A percentile compares a stretch with the other conserved stretches of the same genome.
These are phyloP conservation scores for Phytophthora pinifolia DNA, from an alignment of 352 stramenopile genomes.

Conservation along the genomic window DNA sequence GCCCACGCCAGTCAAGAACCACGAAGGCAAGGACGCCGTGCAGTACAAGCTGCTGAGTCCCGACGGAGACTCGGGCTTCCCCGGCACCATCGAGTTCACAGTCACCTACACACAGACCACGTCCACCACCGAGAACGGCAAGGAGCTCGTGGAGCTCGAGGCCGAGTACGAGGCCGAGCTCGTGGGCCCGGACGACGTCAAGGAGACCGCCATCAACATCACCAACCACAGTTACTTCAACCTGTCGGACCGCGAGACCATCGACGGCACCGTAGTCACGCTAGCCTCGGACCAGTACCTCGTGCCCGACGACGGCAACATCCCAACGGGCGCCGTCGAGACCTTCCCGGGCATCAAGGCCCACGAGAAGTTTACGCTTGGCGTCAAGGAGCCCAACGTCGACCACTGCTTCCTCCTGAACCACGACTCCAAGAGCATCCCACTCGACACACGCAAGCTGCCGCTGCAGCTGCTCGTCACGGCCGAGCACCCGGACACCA, in stretches of 20 bases:
- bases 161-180: conserved; percentile 30
- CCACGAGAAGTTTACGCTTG: conserved; percentile 24
- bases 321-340: conserved; percentile 29
- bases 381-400: conserved; percentile 31
- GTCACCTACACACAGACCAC: conserved; percentile 31
- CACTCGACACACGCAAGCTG: conserved; percentile 26
- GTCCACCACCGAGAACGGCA: conserved; percentile 24
- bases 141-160: conserved; percentile 27
- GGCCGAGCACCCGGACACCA: conserved; percentile 28
- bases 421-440: conserved; percentile 29
- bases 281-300: conserved; percentile 30
- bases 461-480: conserved; percentile 28
- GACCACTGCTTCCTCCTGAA: conserved; percentile 36
- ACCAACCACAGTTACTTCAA: conserved; percentile 38
- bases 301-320: conserved; percentile 27
- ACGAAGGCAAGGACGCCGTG: conserved; percentile 24
- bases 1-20: conserved; percentile 17
- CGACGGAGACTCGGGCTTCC: conserved; percentile 32
- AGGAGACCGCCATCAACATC: conserved; percentile 35
- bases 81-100: conserved; percentile 20
- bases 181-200: conserved; percentile 21
- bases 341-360: conserved; percentile 29
- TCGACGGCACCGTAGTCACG: conserved; percentile 27
- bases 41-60: conserved; percentile 28
- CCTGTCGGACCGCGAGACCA: conserved; percentile 29